phyloP scores from a whole-genome alignment of 768 basidiomycete species.

The Russula olivacea region DNA sequence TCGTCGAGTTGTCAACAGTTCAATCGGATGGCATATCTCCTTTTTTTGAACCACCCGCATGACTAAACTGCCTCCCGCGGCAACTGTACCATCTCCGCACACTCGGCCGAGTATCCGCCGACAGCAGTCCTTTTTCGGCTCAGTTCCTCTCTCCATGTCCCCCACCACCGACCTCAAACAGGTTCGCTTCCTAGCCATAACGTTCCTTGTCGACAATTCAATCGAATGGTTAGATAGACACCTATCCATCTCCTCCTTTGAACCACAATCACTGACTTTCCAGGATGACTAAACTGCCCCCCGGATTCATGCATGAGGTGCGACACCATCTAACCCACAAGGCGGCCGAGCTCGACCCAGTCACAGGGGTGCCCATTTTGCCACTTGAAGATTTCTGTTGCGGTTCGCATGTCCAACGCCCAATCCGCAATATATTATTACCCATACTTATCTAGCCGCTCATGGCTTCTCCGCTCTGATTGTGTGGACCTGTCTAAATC shows the following conservation, averaged over 20 bases:
- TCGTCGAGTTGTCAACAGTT: too few species aligned
- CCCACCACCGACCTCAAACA: constrained; percentile 3
- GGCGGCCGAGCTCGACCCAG: constrained; percentile 37
- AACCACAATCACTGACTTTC: not conserved
- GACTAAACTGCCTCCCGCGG: too few species aligned
- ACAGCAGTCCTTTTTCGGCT: too few species aligned
- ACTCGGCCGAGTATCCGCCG: too few species aligned
- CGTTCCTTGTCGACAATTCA: constrained; percentile 34
- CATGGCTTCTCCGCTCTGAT: constrained; percentile 83
- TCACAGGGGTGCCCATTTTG: constrained; percentile 55
- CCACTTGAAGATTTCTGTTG: constrained; percentile 70
- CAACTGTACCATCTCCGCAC: too few species aligned
- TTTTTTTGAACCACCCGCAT: too few species aligned
- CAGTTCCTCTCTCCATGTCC: not conserved
- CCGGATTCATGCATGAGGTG: constrained; percentile 71
- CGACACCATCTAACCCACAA: constrained; percentile 53
- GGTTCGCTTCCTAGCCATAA: constrained; percentile 25
- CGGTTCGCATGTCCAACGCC: constrained; percentile 40
- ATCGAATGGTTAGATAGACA: constrained; percentile 35
- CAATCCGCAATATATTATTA: constrained; percentile 1
- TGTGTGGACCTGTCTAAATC: constrained; percentile 33
- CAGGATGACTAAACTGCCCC: constrained; percentile 76
- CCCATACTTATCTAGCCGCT: constrained; percentile 44
- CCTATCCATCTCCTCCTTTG: not conserved
- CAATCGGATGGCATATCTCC: too few species aligned